These are phyloP conservation scores for Effrenium voratum DNA, from an alignment of 73 alveolate species.

Conservation along the genomic window DNA sequence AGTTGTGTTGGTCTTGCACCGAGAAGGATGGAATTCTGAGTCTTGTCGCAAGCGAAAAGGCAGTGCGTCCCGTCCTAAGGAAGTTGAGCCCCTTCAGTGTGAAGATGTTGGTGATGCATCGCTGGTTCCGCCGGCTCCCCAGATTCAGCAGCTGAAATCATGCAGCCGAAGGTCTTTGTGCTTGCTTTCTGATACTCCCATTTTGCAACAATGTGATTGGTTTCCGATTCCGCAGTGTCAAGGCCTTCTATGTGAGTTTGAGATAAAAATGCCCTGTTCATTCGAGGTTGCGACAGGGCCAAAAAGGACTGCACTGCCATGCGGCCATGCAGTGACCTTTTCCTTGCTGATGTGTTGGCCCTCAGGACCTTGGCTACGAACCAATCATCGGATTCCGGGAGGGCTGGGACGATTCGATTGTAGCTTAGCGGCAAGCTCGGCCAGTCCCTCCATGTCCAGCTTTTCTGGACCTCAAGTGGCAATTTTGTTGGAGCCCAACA, in stretches of 20 bases:
- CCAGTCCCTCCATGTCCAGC: background rate
- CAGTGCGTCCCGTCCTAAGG: background rate
- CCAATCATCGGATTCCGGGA: slow-evolving; percentile 65
- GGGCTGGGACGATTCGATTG: slow-evolving; percentile 74
- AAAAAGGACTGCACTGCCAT: background rate
- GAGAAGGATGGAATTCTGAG: background rate
- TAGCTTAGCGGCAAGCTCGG: background rate
- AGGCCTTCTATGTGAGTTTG: too few species aligned
- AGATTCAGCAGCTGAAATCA: too few species aligned
- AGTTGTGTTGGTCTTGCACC: background rate
- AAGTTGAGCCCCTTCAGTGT: slow-evolving; percentile 78
- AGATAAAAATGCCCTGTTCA: too few species aligned
- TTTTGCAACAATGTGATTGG: too few species aligned
- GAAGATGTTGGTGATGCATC: slow-evolving; percentile 92
- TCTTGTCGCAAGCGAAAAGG: background rate
- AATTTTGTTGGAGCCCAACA: background rate
- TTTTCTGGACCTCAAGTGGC: background rate
- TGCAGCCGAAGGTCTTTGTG: too few species aligned
- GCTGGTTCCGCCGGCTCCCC: slow-evolving; percentile 56
- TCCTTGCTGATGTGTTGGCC: background rate
- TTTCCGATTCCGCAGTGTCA: too few species aligned
- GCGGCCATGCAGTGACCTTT: too few species aligned
- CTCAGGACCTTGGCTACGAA: slow-evolving; percentile 62
- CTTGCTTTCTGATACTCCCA: too few species aligned
- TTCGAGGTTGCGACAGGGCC: slow-evolving; percentile 11